Conservation (phyloP, 2,329 filamentous ascomycete genomes). For the Nemania diffusa region DNA sequence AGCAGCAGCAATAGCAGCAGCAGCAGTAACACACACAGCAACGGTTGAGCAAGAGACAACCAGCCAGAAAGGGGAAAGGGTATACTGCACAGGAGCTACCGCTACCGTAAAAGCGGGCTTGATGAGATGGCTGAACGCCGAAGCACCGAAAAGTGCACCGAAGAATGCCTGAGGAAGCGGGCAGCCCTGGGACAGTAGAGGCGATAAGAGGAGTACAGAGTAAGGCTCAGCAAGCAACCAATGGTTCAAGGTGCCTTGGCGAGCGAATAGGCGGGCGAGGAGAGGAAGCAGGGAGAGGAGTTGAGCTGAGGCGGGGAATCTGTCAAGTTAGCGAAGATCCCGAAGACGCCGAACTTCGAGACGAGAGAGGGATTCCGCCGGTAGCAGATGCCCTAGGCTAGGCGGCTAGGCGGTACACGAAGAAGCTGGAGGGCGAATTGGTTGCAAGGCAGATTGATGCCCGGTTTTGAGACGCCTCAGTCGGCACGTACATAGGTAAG, state of each 20-base stretch:
- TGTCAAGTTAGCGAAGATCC: constrained; percentile 31
- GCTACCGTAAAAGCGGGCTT: constrained; percentile 30
- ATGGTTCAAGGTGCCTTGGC: constrained; percentile 18
- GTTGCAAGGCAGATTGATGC: background rate
- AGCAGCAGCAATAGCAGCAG: background rate
- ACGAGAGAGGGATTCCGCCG: background rate
- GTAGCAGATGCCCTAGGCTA: background rate
- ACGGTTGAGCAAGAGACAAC: constrained; percentile 6
- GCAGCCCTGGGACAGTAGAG: background rate
- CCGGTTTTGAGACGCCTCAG: background rate
- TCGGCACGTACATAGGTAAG: background rate
- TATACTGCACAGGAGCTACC: background rate
- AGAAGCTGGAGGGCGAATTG: background rate
- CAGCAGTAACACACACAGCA: background rate
- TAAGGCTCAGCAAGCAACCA: constrained; percentile 18
- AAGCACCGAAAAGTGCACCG: constrained; percentile 32
- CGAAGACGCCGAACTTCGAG: constrained; percentile 35
- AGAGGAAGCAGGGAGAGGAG: constrained; percentile 6
- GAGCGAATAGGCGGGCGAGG: constrained; percentile 12
- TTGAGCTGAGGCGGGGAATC: background rate
- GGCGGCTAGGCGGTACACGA: background rate
- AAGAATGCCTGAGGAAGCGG: background rate
- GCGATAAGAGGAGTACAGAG: background rate
- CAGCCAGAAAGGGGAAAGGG: constrained; percentile 1
- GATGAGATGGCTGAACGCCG: constrained; percentile 23